These are phyloP conservation scores for Suillus americanus DNA, from an alignment of 768 basidiomycete genomes.

Conservation along the genomic window DNA sequence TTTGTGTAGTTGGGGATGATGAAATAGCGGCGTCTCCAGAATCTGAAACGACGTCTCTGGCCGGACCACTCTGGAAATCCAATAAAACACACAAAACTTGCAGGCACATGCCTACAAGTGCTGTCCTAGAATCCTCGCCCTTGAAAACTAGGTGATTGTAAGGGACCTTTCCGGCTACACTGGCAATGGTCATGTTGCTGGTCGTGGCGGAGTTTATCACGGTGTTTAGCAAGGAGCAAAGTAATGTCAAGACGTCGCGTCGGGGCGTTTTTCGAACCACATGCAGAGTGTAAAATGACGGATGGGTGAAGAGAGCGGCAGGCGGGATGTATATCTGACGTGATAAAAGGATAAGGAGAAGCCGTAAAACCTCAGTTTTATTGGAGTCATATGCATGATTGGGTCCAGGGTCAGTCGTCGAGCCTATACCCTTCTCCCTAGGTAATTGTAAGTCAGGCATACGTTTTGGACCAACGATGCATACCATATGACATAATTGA, in stretches of 20 bases:
- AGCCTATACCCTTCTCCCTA: conserved; percentile 96
- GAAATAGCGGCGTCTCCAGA: conserved; percentile 42
- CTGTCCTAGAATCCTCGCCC: conserved; percentile 76
- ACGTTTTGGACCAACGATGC: conserved; percentile 23
- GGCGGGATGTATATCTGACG: conserved; percentile 86
- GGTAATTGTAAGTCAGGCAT: conserved; percentile 8
- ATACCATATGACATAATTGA: conserved; percentile 87
- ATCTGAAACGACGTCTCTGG: conserved; percentile 50
- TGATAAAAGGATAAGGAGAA: conserved; percentile 85
- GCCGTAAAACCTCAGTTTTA: conserved; percentile 86
- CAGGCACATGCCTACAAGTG: conserved; percentile 70
- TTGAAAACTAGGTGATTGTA: conserved; percentile 92
- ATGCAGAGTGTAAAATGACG: conserved; percentile 76
- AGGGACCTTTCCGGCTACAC: conserved; percentile 76
- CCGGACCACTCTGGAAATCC: conserved; percentile 78
- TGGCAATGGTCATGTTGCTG: conserved; percentile 54
- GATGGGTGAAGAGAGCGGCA: conserved; percentile 64
- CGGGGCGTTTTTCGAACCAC: conserved; percentile 75
- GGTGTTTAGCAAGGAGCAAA: conserved; percentile 94
- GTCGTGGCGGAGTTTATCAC: conserved; percentile 67
- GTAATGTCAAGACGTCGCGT: conserved; percentile 82
- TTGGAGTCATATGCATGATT: conserved; percentile 69
- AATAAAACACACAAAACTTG: conserved; percentile 77
- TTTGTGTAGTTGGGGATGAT: conserved; percentile 55
- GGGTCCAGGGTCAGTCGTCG: conserved; percentile 70